Base-by-base conservation (phyloP, 805 yeast genomes). In the Ogataea minuta region DNA sequence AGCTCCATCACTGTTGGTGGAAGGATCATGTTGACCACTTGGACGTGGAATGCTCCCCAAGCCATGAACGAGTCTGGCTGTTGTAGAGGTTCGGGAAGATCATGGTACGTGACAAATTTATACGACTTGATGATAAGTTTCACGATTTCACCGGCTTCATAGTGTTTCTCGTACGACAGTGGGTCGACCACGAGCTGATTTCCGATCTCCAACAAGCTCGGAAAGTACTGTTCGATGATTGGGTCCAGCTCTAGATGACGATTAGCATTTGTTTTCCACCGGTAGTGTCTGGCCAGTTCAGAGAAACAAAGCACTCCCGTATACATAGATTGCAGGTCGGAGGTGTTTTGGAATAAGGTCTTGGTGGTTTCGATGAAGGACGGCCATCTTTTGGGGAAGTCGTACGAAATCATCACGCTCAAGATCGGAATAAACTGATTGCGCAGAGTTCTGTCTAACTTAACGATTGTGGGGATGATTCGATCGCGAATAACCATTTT, bases 11-110 rank as follows among this genome's bases (percentile, higher is more conserved):
- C 76, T 28, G 72, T 70, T 1, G 56, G 45, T 1, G 95, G 93
- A 14, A 80, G 64, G 7, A 66, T 67, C 64, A 77, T 71, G 46
- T 74, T 74, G 35, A 87, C 77, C 4, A 85, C 74, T 8, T 72
- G 68, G 28, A 86, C 81, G 50, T 88, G 91, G 46, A 93, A 74
- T 37, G 78, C 76, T 2, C 86, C 82, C 95, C 97, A 90, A 13
- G 75, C 67, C 27, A 71, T 59, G 54, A 80, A 59, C 40, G 65
- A 46, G 43, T 80, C 75, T 41, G 67, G 53, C 31, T 68, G 63
- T 68, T 87, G 81, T 56, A 84, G 63, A 2, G 79, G 73, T 3
- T 59, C 67, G 2, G 98, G 97, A 36, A 91, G 64, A 57, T 89
- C 96, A 52, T 72, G 75, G 59, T 79, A 82, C 1, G 95, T 84